Conservation (phyloP, 1,139 yeast species). For the Dujonia santamariae region DNA sequence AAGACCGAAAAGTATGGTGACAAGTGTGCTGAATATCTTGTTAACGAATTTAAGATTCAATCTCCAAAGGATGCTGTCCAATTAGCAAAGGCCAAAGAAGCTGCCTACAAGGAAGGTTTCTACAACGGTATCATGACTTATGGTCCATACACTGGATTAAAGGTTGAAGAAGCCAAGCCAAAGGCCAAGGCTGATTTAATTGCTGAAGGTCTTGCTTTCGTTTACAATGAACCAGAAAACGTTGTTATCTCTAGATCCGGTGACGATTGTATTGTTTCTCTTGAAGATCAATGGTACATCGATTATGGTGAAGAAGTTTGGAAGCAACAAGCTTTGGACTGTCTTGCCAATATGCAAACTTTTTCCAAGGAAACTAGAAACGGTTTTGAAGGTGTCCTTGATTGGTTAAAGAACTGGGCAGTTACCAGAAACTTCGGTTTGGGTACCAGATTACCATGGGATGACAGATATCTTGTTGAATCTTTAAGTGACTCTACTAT, state of each 20-base stretch:
- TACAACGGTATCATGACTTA: conserved; percentile 80
- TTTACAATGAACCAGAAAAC: conserved; percentile 92
- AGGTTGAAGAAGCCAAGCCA: conserved; percentile 88
- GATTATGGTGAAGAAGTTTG: conserved; percentile 96
- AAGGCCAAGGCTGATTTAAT: conserved; percentile 82
- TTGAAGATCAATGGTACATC: conserved; percentile 98
- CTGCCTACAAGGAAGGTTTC: conserved; percentile 95
- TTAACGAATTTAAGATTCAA: conserved; percentile 83
- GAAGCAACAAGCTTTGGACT: conserved; percentile 83
- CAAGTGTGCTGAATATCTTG: conserved; percentile 80
- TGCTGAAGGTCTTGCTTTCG: conserved; percentile 76
- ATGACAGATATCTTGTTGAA: conserved; percentile 87
- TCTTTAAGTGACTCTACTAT: conserved; percentile 94
- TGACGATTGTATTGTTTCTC: conserved; percentile 92
- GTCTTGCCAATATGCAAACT: conserved; percentile 74
- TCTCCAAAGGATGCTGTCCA: conserved; percentile 90
- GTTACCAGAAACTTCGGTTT: conserved; percentile 95
- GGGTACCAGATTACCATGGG: conserved; percentile 98
- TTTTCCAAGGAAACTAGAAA: conserved; percentile 83
- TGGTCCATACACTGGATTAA: conserved; percentile 85
- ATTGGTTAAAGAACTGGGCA: conserved; percentile 99
- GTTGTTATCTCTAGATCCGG: conserved; percentile 91
- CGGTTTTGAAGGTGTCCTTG: conserved; percentile 91
- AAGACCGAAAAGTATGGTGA: conserved; percentile 86
- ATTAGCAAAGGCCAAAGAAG: conserved; percentile 89